These are phyloP conservation scores for Cladobotryum protrusum DNA, from an alignment of 2,329 filamentous ascomycete species.

Conservation along the genomic window DNA sequence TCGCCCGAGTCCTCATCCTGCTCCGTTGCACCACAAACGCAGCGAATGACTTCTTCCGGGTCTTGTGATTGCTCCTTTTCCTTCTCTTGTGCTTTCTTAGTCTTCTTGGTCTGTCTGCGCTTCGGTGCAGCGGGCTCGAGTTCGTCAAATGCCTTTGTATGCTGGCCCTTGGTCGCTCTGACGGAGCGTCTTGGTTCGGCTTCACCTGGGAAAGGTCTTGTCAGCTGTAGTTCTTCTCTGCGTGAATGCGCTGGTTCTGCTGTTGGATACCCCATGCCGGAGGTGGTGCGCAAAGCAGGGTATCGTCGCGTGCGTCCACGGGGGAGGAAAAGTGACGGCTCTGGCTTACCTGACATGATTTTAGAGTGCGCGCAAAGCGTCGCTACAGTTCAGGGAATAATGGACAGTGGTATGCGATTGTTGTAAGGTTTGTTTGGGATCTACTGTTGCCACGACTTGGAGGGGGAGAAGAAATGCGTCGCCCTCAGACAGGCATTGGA, in stretches of 20 bases:
- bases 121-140: conserved; percentile 57
- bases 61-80: conserved; percentile 49
- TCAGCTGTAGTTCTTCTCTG: conserved; percentile 15
- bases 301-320: background rate
- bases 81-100: conserved; percentile 60
- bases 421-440: conserved; percentile 13
- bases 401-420: background rate
- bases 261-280: too few relatives aligned
- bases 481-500: conserved; percentile 23
- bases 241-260: too few relatives aligned
- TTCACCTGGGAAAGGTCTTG: conserved; percentile 33
- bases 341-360: conserved; percentile 31
- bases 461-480: conserved; percentile 17
- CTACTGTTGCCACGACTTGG: conserved; percentile 22
- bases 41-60: conserved; percentile 73
- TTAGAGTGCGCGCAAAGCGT: conserved; percentile 7
- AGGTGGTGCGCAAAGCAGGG: background rate
- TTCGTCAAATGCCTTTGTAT: conserved; percentile 79
- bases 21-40: conserved; percentile 83
- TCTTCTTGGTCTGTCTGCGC: conserved; percentile 42
- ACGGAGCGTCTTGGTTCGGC: conserved; percentile 86
- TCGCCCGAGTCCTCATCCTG: conserved; percentile 81
- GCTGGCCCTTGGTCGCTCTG: conserved; percentile 92
- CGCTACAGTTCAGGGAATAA: conserved; percentile 2
- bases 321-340: background rate